Base-by-base conservation (phyloP, 2,329 filamentous ascomycete genomes). In the Monosporascus cannonballus region DNA sequence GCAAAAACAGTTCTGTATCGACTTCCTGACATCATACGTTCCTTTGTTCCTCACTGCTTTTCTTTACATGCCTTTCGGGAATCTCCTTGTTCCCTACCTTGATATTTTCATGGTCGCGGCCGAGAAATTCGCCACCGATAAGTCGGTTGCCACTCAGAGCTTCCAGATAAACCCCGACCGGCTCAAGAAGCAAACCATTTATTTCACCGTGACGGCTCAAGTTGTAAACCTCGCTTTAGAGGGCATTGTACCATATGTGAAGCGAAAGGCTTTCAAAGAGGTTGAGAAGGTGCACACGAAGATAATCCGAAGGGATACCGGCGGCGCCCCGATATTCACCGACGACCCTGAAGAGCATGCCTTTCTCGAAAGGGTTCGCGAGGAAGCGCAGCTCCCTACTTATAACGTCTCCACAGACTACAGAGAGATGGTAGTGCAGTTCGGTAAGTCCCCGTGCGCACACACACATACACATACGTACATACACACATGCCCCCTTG, bases 1-100 rank as follows among this genome's bases (percentile, higher is more conserved):
- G 0, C 85, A 89, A 54, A 99, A 99, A 75, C 87, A 96, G 36
- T 97, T 99, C 64, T 85, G 97, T 15, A 82, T 97, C 64, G 96
- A 96, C 74, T 96, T 96, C 71, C 93, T 97, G 71, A 96, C 91
- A 6, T 96, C 92, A 0, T 97, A 96, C 68, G 84, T 96, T 50
- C 89, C 90, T 1, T 86, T 95, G n/a, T 86, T 96, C 65, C 80
- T 97, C 18, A 96, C 92, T 0, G 90, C 92, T 0, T 97, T 96
- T 61, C 84, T 96, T 57, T 97, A 96, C 64, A 89, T 96, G 20
- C 93, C 93, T 0, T 97, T 97, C 62, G 93, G 90, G 15, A 83
- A 85, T 54, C 71, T 90, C 46, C 82, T 99, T 11, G 84, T 94
- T 0, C 93, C 94, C 0, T 88, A 95, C 65, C 82, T 99, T 4